Evolutionary conservation across 1,284 basidiomycete species (phyloP), one percentile per base, ranked within the genome.

Genomic region (Moesziomyces sp.): DNA sequence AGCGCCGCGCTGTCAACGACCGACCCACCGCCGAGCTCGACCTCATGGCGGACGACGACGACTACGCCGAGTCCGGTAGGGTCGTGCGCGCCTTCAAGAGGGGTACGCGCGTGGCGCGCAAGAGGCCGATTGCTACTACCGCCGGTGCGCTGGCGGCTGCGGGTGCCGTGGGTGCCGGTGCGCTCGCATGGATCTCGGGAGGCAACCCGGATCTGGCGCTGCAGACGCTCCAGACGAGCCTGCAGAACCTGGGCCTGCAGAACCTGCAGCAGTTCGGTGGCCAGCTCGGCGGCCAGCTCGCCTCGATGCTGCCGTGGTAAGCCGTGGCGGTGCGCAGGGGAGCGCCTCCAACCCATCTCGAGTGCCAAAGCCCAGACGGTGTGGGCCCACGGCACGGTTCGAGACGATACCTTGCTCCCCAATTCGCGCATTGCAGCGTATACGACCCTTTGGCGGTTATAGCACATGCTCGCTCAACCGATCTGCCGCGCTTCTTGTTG

Each of bases 111-210:
- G 78, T 47, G 6, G 76, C 66, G 28, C 67, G 78, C 44, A 70
- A 64, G 55, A 60, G 78, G 24, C 80, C 80, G 16, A 63, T 83
- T 14, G 72, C 75, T 13, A 71, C 80, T 0, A 70, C 79, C 0
- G 78, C 79, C 4, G 74, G 82, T 52, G 77, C 76, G 16, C 55
- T 82, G 9, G 74, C 79, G 3, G 76, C 79, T 28, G 81, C 74
- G 1, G 79, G 78, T 33, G 82, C 82, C 6, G 64, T 80, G 1
- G 81, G 80, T 40, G 75, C 76, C 6, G 80, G 78, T 52, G 77
- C 80, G 5, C 60, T 78, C 23, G 80, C 80, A n/a, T 79, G 69
- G 74, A 71, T 80, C 55, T 63, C 80, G n/a, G 80, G 80, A 28
- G 75, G 72, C 33, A 62, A 79, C 58, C 63, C 74, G 18, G 58